These are phyloP conservation scores for Arabis hirsuta DNA, from an alignment of 345 rosid genomes.

Conservation along the genomic window DNA sequence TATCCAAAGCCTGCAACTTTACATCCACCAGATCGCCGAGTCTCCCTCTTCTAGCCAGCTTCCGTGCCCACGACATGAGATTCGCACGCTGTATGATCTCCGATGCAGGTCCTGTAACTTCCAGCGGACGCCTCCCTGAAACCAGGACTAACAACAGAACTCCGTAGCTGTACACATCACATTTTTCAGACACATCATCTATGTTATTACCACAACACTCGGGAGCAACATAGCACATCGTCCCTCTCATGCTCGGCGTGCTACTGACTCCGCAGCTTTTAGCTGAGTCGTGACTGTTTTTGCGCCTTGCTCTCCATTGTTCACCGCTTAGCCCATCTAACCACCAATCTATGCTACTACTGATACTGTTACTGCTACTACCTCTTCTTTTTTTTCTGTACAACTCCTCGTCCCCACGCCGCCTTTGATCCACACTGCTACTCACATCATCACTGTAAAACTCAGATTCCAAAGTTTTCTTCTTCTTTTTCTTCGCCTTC, in stretches of 20 bases:
- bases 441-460: conserved; percentile 36
- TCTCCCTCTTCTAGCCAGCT: conserved; percentile 73
- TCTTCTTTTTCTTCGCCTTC: conserved; percentile 61
- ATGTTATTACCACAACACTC: conserved; percentile 76
- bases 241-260: conserved; percentile 98
- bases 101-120: conserved; percentile 73
- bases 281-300: conserved; percentile 68
- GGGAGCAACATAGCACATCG: conserved; percentile 88
- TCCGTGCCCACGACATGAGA: conserved; percentile 87
- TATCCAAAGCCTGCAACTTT: conserved; percentile 55
- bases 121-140: conserved; percentile 88
- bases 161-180: conserved; percentile 90
- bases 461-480: conserved; percentile 50
- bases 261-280: conserved; percentile 79
- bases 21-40: conserved; percentile 81
- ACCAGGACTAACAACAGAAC: conserved; percentile 74
- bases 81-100: conserved; percentile 81
- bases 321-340: conserved; percentile 81
- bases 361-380: conserved; percentile 55
- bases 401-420: conserved; percentile 62
- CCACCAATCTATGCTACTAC: conserved; percentile 84
- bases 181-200: conserved; percentile 70
- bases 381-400: conserved; percentile 49
- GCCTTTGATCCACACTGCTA: conserved; percentile 57
- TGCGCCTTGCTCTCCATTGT: conserved; percentile 54